These are phyloP conservation scores for Yamadazyma taylorii DNA, from an alignment of 1,139 yeast species.

Conservation along the genomic window DNA sequence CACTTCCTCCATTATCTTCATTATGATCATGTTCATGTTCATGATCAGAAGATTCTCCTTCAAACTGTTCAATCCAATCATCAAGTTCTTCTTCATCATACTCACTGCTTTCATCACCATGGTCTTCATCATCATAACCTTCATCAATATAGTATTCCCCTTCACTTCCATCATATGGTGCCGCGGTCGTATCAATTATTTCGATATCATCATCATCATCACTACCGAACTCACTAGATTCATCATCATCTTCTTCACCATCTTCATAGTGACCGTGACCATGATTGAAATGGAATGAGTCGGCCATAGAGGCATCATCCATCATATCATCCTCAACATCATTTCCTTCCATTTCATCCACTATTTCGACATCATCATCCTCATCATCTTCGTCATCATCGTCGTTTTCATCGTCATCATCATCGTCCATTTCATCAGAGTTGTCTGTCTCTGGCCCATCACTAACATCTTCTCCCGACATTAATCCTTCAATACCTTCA, in stretches of 20 bases:
- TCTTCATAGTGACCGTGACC: conserved; percentile 16
- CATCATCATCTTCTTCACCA: conserved; percentile 10
- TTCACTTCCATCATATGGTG: conserved; percentile 18
- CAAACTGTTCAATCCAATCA: conserved; percentile 47
- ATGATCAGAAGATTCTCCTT: conserved; percentile 19
- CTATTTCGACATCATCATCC: conserved; percentile 6
- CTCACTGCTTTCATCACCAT: conserved; percentile 32
- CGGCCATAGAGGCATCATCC: conserved; percentile 15
- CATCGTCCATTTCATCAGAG: conserved; percentile 16
- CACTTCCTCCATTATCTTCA: conserved; percentile 9
- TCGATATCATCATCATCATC: conserved; percentile 39
- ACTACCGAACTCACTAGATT: conserved; percentile 16
- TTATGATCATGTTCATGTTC: no score
- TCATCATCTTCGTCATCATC: conserved; percentile 22
- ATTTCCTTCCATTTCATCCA: conserved; percentile 11
- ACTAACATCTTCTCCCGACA: conserved; percentile 36
- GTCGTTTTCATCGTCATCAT: conserved; percentile 25
- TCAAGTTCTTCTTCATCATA: conserved; percentile 45
- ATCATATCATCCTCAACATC: conserved; percentile 11
- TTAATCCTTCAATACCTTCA: conserved; percentile 34
- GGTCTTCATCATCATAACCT: conserved; percentile 22
- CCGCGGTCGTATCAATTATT: conserved; percentile 42
- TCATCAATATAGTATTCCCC: conserved; percentile 36
- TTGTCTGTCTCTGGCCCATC: conserved; percentile 23
- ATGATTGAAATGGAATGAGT: conserved; percentile 14